phyloP scores from a whole-genome alignment of 805 yeast species.

The Clavispora santaluciae region DNA sequence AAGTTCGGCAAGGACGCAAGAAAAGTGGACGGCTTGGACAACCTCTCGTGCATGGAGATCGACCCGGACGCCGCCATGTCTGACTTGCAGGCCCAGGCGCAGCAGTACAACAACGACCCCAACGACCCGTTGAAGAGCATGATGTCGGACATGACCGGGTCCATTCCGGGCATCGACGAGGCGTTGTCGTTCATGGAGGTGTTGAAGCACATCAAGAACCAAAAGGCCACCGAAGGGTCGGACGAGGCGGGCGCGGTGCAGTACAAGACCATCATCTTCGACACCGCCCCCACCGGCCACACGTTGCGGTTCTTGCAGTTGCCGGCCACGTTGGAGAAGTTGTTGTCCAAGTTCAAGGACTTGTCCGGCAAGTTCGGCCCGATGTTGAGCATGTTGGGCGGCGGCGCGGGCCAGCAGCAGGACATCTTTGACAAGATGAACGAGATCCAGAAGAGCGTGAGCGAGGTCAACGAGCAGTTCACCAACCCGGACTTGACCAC shows the following conservation, averaged over 20 bases:
- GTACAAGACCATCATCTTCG: slow-evolving; percentile 89
- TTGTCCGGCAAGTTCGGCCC: slow-evolving; percentile 87
- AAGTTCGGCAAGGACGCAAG: slow-evolving; percentile 97
- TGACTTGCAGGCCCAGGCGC: slow-evolving; percentile 68
- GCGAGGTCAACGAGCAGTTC: slow-evolving; percentile 90
- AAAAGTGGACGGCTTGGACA: slow-evolving; percentile 80
- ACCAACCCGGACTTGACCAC: slow-evolving; percentile 95
- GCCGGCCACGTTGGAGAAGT: slow-evolving; percentile 86
- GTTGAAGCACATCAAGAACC: slow-evolving; percentile 88
- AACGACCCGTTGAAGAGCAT: slow-evolving; percentile 63
- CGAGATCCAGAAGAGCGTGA: slow-evolving; percentile 74
- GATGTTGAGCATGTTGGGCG: slow-evolving; percentile 72
- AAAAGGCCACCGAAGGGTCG: slow-evolving; percentile 30
- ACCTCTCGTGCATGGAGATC: slow-evolving; percentile 96
- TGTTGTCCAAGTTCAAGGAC: slow-evolving; percentile 82
- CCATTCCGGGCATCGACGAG: slow-evolving; percentile 98
- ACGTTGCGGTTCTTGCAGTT: slow-evolving; percentile 91
- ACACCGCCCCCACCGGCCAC: slow-evolving; percentile 99
- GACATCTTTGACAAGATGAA: slow-evolving; percentile 77
- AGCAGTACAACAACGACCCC: slow-evolving; percentile 49
- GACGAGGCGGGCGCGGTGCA: slow-evolving; percentile 22
- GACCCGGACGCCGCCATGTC: slow-evolving; percentile 93
- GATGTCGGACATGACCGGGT: slow-evolving; percentile 87
- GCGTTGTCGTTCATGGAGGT: slow-evolving; percentile 98
- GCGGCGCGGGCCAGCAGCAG: slow-evolving; percentile 53